phyloP scores from a whole-genome alignment of 2,329 filamentous ascomycete species.

The Aspergillus persii region DNA sequence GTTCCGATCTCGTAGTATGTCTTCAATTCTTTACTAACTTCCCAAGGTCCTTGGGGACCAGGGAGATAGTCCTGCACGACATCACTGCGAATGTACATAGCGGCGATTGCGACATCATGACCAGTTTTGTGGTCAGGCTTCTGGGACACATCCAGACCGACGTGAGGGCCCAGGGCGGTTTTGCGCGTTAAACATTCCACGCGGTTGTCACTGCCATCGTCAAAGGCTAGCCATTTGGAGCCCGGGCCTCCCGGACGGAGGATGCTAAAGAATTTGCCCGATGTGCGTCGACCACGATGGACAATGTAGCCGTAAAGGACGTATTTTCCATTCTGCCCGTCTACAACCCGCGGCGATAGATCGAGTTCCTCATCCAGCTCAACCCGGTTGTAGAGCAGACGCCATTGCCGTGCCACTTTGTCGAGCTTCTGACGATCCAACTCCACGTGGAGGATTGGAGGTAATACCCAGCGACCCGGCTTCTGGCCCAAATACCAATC shows the following conservation, averaged over 20 bases:
- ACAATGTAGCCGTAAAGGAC: conserved; percentile 60
- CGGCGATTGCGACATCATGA: conserved; percentile 54
- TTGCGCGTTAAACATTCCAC: conserved; percentile 58
- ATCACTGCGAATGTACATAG: conserved; percentile 56
- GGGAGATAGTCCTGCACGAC: conserved; percentile 42
- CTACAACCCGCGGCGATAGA: conserved; percentile 37
- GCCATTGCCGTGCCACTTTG: conserved; percentile 53
- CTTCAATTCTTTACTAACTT: conserved; percentile 41
- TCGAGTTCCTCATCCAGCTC: conserved; percentile 54
- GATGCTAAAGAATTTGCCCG: conserved; percentile 59
- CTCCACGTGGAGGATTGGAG: conserved; percentile 54
- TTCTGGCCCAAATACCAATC: conserved; percentile 32
- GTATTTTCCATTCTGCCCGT: conserved; percentile 45
- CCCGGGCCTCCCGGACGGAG: conserved; percentile 57
- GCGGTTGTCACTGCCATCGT: conserved; percentile 54
- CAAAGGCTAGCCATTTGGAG: conserved; percentile 59
- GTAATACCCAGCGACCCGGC: conserved; percentile 43
- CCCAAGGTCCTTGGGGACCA: conserved; percentile 48
- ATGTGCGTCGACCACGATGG: conserved; percentile 58
- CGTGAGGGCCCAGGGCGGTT: conserved; percentile 52
- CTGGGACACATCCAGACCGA: conserved; percentile 46
- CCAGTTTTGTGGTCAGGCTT: conserved; percentile 42
- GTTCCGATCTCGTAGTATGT: conserved; percentile 39
- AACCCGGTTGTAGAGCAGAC: conserved; percentile 57
- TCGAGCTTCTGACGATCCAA: conserved; percentile 59